Evolutionary conservation across 1,284 basidiomycete species (phyloP).

Genomic region (Ustilago trichophora): DNA sequence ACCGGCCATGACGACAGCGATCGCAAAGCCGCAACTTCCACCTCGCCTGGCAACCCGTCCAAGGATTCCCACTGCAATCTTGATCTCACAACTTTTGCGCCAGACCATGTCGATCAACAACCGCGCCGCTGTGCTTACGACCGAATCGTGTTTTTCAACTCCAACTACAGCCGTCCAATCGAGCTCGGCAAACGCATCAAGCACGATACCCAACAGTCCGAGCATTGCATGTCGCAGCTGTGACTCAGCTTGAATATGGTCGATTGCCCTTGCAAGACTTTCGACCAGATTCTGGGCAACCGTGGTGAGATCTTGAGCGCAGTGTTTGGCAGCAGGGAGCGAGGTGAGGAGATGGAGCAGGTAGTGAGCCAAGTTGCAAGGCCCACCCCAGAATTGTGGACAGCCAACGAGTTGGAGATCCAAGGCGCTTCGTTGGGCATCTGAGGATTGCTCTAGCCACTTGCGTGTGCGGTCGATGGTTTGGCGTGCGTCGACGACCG

Average conservation of each 20-base stretch:
- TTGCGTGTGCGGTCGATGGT: conserved; percentile 20
- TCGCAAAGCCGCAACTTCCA: no score
- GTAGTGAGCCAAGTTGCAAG: conserved; percentile 4
- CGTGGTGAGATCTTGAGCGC: background rate
- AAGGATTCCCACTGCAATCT: no score
- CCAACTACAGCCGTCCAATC: background rate
- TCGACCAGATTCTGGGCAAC: conserved; percentile 2
- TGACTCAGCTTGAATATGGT: background rate
- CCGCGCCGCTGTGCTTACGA: background rate
- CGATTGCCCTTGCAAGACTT: conserved; percentile 5
- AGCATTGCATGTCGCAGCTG: background rate
- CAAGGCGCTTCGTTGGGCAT: background rate
- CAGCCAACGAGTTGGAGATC: conserved; percentile 2
- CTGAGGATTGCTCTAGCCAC: conserved; percentile 11
- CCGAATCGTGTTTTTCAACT: background rate
- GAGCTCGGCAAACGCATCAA: conserved; percentile 12
- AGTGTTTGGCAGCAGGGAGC: background rate
- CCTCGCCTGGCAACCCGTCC: no score
- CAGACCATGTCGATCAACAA: conserved; percentile 6
- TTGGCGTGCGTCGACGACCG: conserved; percentile 14
- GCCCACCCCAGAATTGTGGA: conserved; percentile 1
- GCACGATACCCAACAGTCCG: conserved; percentile 9
- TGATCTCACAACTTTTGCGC: no score
- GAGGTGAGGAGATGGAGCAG: background rate
- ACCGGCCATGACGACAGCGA: no score